phyloP scores from a whole-genome alignment of 73 alveolate species.

The Paraurostyla sp. region DNA sequence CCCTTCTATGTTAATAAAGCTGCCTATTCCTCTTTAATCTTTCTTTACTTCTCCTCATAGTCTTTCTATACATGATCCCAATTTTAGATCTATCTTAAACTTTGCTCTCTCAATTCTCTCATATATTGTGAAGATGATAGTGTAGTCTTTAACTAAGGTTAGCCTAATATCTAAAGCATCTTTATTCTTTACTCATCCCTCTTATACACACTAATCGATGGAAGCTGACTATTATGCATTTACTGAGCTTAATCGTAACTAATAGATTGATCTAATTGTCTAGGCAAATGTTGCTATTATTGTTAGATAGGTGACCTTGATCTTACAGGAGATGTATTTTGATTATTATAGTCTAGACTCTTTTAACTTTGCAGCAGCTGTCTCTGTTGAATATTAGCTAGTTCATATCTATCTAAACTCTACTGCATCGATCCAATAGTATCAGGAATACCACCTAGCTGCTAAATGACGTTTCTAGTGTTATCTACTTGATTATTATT shows the following conservation, averaged over 20 bases:
- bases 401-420: neutral
- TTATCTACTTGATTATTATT: neutral
- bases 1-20: neutral
- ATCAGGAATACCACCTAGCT: neutral
- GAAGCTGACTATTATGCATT: neutral
- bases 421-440: slow-evolving; percentile 10
- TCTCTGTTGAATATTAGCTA: neutral
- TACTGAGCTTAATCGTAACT: neutral
- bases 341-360: no score
- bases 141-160: neutral
- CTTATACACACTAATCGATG: neutral
- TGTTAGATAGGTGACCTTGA: neutral
- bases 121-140: slow-evolving; percentile 6
- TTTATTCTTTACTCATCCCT: slow-evolving; percentile 19
- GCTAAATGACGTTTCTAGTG: neutral
- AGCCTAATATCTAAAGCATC: neutral
- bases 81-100: slow-evolving; percentile 17
- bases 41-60: slow-evolving; percentile 6
- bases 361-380: no score
- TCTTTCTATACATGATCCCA: slow-evolving; percentile 34
- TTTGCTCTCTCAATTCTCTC: slow-evolving; percentile 10
- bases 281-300: neutral
- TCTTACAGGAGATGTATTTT: neutral
- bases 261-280: neutral
- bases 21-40: neutral